phyloP scores from a whole-genome alignment of 2,329 filamentous ascomycete genomes.

The Sodiomyces alkalinus region DNA sequence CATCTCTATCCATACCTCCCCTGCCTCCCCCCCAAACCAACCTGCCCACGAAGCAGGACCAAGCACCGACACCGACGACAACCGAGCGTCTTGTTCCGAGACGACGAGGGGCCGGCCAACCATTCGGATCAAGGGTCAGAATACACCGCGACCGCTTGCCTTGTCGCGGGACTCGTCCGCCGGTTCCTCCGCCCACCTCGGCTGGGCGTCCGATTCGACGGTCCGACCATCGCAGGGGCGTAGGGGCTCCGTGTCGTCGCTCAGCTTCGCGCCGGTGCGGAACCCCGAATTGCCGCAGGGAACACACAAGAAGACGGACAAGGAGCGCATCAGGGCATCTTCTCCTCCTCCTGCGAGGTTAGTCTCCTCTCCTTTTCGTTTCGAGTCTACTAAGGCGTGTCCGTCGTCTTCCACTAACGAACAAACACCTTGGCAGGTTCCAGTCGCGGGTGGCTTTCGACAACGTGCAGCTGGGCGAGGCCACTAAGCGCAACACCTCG shows the following conservation, averaged over 20 bases:
- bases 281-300: conserved; percentile 33
- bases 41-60: too few relatives aligned
- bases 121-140: conserved; percentile 2
- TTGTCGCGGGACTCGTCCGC: background rate
- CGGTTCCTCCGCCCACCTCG: background rate
- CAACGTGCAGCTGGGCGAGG: conserved; percentile 41
- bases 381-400: background rate
- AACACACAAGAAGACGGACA: conserved; percentile 26
- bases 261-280: conserved; percentile 28
- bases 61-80: conserved; percentile 10
- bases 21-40: too few relatives aligned
- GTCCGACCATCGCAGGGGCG: conserved; percentile 8
- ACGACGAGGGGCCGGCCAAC: too few relatives aligned
- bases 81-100: too few relatives aligned
- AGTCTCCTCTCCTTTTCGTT: conserved; percentile 11
- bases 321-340: conserved; percentile 24
- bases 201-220: background rate
- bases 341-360: conserved; percentile 36
- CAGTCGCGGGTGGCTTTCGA: conserved; percentile 45
- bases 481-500: conserved; percentile 41
- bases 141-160: background rate
- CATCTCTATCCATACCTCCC: too few relatives aligned
- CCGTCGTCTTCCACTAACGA: conserved; percentile 18
- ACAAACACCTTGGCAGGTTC: conserved; percentile 27
- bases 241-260: conserved; percentile 31